Evolutionary conservation across 306 rosid species (phyloP).

Genomic region (Quercus berberidifolia): DNA sequence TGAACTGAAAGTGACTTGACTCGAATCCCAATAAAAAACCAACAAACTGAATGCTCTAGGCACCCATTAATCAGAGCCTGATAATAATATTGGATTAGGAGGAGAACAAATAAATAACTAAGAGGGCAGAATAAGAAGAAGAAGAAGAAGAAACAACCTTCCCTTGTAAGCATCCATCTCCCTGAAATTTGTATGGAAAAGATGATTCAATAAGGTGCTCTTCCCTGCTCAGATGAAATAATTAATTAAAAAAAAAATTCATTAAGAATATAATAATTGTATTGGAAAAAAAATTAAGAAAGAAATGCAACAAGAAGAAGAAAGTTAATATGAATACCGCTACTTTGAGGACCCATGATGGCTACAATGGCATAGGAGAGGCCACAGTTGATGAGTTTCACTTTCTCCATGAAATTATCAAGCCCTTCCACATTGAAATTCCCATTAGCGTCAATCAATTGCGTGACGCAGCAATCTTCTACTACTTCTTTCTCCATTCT

Average conservation of each 20-base stretch:
- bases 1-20: not conserved
- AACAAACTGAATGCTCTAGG: no score
- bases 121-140: not conserved
- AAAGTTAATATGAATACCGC: slow-evolving; percentile 39
- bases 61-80: no score
- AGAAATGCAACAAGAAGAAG: not conserved
- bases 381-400: slow-evolving; percentile 48
- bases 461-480: slow-evolving; percentile 50
- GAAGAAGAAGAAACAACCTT: slow-evolving; percentile 46
- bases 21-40: not conserved
- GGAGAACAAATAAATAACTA: not conserved
- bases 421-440: slow-evolving; percentile 65
- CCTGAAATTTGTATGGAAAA: slow-evolving; percentile 72
- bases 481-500: slow-evolving; percentile 29
- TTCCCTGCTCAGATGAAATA: slow-evolving; percentile 53
- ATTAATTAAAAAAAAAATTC: no score
- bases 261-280: not conserved
- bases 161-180: slow-evolving; percentile 97
- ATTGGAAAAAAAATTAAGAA: not conserved
- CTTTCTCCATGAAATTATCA: slow-evolving; percentile 43
- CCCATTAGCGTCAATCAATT: slow-evolving; percentile 73
- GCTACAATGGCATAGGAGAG: slow-evolving; percentile 89
- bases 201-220: slow-evolving; percentile 86
- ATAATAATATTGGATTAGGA: not conserved
- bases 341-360: slow-evolving; percentile 97